Percentiles rank a stretch among this genome's conserved stretches.
These are phyloP conservation scores for Gymnopus androsaceus DNA, from an alignment of 1,284 basidiomycete genomes.

Conservation along the genomic window DNA sequence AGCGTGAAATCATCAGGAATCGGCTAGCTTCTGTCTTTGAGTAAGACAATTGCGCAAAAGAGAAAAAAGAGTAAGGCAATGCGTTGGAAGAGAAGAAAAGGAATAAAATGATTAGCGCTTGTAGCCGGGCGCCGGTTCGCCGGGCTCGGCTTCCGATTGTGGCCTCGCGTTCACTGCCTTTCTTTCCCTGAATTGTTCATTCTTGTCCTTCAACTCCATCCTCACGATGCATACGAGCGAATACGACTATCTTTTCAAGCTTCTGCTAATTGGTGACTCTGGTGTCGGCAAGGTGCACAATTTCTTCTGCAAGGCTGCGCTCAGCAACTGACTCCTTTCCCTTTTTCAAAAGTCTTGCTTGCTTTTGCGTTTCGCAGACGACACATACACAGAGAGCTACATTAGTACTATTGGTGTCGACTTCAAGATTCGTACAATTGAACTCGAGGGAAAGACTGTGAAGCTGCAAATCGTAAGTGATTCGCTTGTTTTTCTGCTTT, in stretches of 20 bases:
- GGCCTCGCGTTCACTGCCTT: background rate
- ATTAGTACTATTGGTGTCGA: conserved; percentile 99
- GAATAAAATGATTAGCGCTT: too few relatives aligned
- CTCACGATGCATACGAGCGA: conserved; percentile 83
- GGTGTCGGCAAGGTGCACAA: conserved; percentile 90
- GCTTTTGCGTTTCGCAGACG: conserved; percentile 97
- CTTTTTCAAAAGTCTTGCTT: conserved; percentile 79
- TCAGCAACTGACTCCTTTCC: conserved; percentile 19
- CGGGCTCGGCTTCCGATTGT: too few relatives aligned
- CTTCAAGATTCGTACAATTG: conserved; percentile 99
- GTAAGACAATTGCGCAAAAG: too few relatives aligned
- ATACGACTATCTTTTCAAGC: conserved; percentile 98
- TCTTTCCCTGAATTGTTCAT: conserved; percentile 23
- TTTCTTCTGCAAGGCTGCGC: conserved; percentile 12
- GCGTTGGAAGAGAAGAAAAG: too few relatives aligned
- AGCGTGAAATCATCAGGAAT: too few relatives aligned
- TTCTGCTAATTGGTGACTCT: conserved; percentile 89
- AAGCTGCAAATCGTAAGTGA: conserved; percentile 96
- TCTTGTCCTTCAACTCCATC: conserved; percentile 12
- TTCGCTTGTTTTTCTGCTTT: conserved; percentile 5
- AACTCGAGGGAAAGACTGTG: conserved; percentile 99
- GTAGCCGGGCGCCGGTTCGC: too few relatives aligned
- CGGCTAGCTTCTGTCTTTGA: too few relatives aligned
- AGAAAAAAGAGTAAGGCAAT: too few relatives aligned
- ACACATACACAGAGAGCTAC: conserved; percentile 99